A percentile compares a stretch with the other conserved stretches of the same genome.
Conservation (phyloP, 2,329 filamentous ascomycete genomes). For the Aspergillus ruber region DNA sequence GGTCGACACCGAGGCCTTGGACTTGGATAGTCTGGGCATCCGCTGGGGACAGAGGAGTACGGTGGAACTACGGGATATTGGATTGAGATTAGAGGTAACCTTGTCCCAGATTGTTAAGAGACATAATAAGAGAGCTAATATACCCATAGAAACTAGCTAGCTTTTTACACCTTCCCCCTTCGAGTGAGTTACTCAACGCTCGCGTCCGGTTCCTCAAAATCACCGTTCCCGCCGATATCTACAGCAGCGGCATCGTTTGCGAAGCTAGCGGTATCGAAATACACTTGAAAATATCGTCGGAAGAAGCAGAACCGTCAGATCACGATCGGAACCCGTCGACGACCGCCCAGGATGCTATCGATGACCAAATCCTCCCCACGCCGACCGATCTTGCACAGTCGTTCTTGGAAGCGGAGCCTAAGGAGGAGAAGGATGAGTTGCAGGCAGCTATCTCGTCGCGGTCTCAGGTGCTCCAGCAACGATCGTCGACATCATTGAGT, state of each 20-base stretch:
- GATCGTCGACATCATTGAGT: conserved; percentile 36
- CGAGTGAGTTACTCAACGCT: conserved; percentile 65
- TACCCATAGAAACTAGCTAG: conserved; percentile 65
- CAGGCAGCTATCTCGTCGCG: conserved; percentile 51
- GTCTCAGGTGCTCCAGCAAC: conserved; percentile 46
- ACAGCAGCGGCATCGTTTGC: conserved; percentile 72
- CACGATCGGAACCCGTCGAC: conserved; percentile 22
- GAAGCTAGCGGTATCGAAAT: conserved; percentile 78
- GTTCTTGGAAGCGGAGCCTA: conserved; percentile 53
- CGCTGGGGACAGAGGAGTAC: conserved; percentile 74
- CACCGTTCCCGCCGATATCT: conserved; percentile 81
- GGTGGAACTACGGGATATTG: conserved; percentile 81
- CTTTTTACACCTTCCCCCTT: conserved; percentile 66
- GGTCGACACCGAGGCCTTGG: conserved; percentile 78
- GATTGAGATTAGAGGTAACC: conserved; percentile 66
- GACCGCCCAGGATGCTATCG: conserved; percentile 18
- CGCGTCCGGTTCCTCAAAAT: conserved; percentile 69
- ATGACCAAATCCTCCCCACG: conserved; percentile 42
- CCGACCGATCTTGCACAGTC: conserved; percentile 55
- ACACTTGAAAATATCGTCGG: conserved; percentile 51
- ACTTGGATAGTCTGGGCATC: conserved; percentile 80
- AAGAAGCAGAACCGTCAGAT: conserved; percentile 26
- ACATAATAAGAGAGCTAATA: conserved; percentile 16
- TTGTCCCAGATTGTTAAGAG: background rate
- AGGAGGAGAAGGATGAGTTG: conserved; percentile 51